phyloP scores from a whole-genome alignment of 1,139 yeast genomes.

The Kodamaea alishanica region DNA sequence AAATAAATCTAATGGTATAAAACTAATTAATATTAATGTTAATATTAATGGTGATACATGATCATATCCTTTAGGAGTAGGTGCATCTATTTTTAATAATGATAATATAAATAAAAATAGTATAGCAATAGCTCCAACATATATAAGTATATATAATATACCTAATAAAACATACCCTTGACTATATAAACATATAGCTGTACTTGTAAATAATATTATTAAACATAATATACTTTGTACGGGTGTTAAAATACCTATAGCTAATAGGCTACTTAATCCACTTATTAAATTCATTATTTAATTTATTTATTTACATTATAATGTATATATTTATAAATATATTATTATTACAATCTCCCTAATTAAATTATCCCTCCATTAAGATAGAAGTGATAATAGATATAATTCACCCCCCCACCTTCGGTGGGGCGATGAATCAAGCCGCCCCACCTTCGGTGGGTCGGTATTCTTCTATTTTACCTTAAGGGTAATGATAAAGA shows the following conservation, averaged over 20 bases:
- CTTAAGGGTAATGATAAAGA: constrained; percentile 4
- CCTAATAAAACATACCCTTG: constrained; percentile 20
- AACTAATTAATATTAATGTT: constrained; percentile 11
- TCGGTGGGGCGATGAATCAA: too few species aligned
- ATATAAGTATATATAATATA: constrained; percentile 24
- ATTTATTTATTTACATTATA: too few species aligned
- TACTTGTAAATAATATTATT: constrained; percentile 20
- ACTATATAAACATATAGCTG: constrained; percentile 21
- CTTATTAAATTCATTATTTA: constrained; percentile 11
- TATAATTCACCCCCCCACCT: too few species aligned
- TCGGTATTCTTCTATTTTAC: too few species aligned
- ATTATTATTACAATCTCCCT: too few species aligned
- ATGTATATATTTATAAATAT: too few species aligned
- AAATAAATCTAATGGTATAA: constrained; percentile 12
- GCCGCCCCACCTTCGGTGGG: too few species aligned
- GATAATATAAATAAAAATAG: constrained; percentile 27
- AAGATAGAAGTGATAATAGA: too few species aligned
- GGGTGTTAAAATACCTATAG: constrained; percentile 1
- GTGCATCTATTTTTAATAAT: constrained; percentile 21
- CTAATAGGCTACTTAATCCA: constrained; percentile 12
- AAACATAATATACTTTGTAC: constrained; percentile 16
- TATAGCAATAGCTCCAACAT: constrained; percentile 26
- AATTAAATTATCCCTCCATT: too few species aligned
- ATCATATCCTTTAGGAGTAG: constrained; percentile 9
- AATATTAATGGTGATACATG: constrained; percentile 12